These are phyloP conservation scores for Amanita subjunquillea DNA, from an alignment of 768 basidiomycete genomes.

Conservation along the genomic window DNA sequence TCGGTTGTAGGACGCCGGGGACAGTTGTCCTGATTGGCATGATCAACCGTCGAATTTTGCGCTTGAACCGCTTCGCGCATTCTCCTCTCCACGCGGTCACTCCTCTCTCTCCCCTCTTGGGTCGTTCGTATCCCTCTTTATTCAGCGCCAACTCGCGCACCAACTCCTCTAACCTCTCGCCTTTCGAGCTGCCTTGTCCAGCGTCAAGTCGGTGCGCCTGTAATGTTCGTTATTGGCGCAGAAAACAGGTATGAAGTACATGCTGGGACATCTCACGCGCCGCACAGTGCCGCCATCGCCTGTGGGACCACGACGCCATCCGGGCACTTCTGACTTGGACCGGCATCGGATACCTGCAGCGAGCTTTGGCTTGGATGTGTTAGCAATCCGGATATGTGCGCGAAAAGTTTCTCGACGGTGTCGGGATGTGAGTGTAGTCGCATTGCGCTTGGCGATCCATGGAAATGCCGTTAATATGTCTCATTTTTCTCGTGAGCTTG, in stretches of 20 bases:
- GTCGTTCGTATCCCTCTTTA: background rate
- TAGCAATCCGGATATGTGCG: too few relatives aligned
- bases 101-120: background rate
- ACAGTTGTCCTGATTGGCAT: background rate
- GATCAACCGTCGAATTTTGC: background rate
- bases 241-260: background rate
- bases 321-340: background rate
- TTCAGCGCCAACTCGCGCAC: background rate
- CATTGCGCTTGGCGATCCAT: too few relatives aligned
- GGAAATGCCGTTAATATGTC: too few relatives aligned
- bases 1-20: background rate
- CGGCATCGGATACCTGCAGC: slow-evolving; percentile 13
- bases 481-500: too few relatives aligned
- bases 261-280: background rate
- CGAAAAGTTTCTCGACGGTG: too few relatives aligned
- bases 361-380: background rate
- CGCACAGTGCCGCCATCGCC: background rate
- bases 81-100: background rate
- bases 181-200: background rate
- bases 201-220: background rate
- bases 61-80: background rate
- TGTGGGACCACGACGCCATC: slow-evolving; percentile 6
- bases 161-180: background rate
- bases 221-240: background rate
- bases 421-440: too few relatives aligned